These are phyloP conservation scores for Starmerella tilneyi DNA, from an alignment of 805 yeast species.

Conservation along the genomic window DNA sequence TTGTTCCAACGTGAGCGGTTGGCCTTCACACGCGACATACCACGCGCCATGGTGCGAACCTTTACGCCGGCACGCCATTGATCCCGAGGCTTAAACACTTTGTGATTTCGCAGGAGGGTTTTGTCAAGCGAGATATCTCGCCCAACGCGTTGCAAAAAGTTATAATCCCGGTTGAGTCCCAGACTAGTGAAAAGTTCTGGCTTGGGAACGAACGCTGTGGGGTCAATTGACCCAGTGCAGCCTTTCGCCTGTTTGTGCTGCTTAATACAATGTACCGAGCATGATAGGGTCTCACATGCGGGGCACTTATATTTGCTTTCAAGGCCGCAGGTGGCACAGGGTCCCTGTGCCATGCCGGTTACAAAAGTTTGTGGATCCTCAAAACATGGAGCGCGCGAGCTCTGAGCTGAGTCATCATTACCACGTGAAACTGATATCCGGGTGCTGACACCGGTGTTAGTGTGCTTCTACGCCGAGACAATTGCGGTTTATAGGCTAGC, in stretches of 20 bases:
- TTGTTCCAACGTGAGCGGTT: slow-evolving; percentile 68
- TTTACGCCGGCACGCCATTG: slow-evolving; percentile 52
- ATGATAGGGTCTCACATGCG: slow-evolving; percentile 55
- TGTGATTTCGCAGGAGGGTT: slow-evolving; percentile 34
- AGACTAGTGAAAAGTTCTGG: slow-evolving; percentile 37
- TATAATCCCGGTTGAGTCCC: slow-evolving; percentile 69
- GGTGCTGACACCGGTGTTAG: background rate
- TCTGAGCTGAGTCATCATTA: no score
- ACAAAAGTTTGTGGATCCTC: no score
- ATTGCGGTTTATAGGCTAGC: background rate
- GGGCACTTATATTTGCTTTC: slow-evolving; percentile 68
- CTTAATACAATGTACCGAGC: slow-evolving; percentile 62
- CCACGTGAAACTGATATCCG: no score
- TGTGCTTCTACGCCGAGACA: no score
- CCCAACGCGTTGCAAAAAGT: slow-evolving; percentile 52
- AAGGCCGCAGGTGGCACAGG: slow-evolving; percentile 22
- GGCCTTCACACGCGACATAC: slow-evolving; percentile 55
- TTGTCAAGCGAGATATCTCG: slow-evolving; percentile 52
- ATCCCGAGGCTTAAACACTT: slow-evolving; percentile 31
- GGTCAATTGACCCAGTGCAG: slow-evolving; percentile 61
- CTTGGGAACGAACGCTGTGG: slow-evolving; percentile 46
- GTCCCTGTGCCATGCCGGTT: background rate
- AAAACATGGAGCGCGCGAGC: no score
- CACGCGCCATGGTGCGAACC: slow-evolving; percentile 53
- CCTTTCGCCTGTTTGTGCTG: slow-evolving; percentile 51